These are phyloP conservation scores for Cystobasidiaceae sp. DNA, from an alignment of 1,284 basidiomycete species.

Conservation along the genomic window DNA sequence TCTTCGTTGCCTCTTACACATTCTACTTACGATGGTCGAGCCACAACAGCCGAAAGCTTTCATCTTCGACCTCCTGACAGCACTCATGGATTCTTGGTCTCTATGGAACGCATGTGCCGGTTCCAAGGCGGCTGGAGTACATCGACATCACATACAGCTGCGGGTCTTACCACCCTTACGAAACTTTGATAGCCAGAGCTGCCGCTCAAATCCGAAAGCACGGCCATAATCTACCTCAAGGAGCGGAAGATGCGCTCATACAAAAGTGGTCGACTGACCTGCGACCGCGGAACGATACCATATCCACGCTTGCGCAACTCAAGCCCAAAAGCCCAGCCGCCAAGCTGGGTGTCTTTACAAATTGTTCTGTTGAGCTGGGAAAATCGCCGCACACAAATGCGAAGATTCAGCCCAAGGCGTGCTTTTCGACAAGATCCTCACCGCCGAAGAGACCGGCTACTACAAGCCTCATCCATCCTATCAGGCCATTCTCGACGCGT, in stretches of 20 bases:
- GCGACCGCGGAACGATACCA: neutral
- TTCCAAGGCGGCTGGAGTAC: constrained; percentile 2
- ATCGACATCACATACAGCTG: constrained; percentile 2
- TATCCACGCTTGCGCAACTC: neutral
- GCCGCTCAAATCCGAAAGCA: neutral
- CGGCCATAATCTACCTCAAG: neutral
- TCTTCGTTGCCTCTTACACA: too few species aligned
- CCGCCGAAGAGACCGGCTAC: constrained; percentile 4
- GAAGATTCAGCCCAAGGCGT: neutral
- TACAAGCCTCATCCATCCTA: constrained; percentile 6
- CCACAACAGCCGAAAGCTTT: constrained; percentile 11
- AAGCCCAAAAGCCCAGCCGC: neutral
- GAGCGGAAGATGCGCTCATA: neutral
- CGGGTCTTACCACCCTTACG: constrained; percentile 11
- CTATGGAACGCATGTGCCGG: constrained; percentile 3
- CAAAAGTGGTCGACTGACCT: neutral
- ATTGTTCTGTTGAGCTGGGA: neutral
- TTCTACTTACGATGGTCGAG: too few species aligned
- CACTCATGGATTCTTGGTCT: neutral
- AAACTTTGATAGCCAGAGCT: neutral
- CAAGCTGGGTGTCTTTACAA: constrained; percentile 16
- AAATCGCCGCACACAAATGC: neutral
- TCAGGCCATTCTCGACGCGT: constrained; percentile 2
- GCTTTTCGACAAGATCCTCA: neutral
- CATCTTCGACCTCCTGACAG: constrained; percentile 9